These are phyloP conservation scores for Penicillium sp. DNA, from an alignment of 2,329 filamentous ascomycete genomes.

Conservation along the genomic window DNA sequence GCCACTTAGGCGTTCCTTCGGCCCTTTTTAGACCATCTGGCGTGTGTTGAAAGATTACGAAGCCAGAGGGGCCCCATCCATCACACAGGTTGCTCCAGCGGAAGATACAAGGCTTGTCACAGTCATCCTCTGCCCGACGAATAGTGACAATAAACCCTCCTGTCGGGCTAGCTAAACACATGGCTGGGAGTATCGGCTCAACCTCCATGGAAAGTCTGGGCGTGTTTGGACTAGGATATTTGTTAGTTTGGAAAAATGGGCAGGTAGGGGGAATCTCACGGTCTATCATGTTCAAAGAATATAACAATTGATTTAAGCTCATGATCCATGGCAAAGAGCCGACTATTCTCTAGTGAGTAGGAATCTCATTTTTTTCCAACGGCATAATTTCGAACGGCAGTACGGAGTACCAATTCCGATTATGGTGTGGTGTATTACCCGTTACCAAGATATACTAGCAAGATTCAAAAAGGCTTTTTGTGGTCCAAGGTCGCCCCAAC, in stretches of 20 bases:
- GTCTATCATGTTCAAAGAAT: constrained; percentile 3
- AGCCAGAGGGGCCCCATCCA: constrained; percentile 9
- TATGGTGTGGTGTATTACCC: neutral
- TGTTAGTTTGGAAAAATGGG: neutral
- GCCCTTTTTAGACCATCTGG: constrained; percentile 7
- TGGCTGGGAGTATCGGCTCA: neutral
- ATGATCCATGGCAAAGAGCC: neutral
- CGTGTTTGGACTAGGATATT: constrained; percentile 3
- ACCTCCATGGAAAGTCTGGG: constrained; percentile 4
- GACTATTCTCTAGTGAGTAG: neutral
- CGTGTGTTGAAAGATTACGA: constrained; percentile 3
- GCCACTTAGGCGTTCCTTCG: neutral
- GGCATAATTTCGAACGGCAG: too few species aligned
- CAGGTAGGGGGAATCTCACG: constrained; percentile 1
- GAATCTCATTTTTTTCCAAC: neutral
- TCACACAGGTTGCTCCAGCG: neutral
- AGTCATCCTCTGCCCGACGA: constrained; percentile 4
- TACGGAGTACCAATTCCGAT: too few species aligned
- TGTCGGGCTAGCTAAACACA: neutral
- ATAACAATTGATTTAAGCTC: neutral
- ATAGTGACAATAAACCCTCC: neutral
- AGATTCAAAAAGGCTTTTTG: too few species aligned
- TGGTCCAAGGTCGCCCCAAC: too few species aligned
- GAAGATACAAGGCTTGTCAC: constrained; percentile 2
- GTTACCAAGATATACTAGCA: too few species aligned